Percentiles rank a stretch among this genome's conserved stretches.
Evolutionary conservation across 2,329 filamentous ascomycete genomes (phyloP).

Genomic region (Pseudogymnoascus sp.): DNA sequence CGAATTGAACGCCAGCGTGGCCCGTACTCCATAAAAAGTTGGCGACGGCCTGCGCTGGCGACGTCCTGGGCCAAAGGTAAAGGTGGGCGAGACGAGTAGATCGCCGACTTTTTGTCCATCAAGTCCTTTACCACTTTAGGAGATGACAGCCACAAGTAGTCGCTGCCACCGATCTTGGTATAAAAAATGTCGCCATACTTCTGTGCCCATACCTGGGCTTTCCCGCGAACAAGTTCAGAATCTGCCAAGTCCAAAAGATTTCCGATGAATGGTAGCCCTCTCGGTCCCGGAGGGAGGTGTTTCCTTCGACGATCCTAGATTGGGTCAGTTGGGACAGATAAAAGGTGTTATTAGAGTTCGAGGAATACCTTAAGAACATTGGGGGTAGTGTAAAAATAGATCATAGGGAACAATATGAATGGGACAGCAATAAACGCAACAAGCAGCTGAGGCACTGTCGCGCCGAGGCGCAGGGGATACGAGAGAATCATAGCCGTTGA

Average conservation of each 20-base stretch:
- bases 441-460: no score
- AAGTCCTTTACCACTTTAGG: slow-evolving; percentile 39
- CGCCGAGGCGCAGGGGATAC: no score
- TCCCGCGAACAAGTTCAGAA: slow-evolving; percentile 22
- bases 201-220: slow-evolving; percentile 32
- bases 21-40: slow-evolving; percentile 37
- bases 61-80: slow-evolving; percentile 34
- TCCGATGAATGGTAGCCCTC: slow-evolving; percentile 14
- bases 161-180: slow-evolving; percentile 37
- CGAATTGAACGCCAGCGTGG: slow-evolving; percentile 34
- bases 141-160: slow-evolving; percentile 39
- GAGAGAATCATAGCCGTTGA: no score
- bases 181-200: slow-evolving; percentile 40
- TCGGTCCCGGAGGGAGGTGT: slow-evolving; percentile 13
- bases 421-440: no score
- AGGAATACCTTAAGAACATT: no score
- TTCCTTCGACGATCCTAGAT: not conserved
- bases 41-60: slow-evolving; percentile 33
- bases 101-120: slow-evolving; percentile 33
- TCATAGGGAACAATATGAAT: no score
- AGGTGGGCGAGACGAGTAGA: slow-evolving; percentile 32
- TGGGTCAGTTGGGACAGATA: no score
- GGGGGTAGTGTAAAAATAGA: no score
- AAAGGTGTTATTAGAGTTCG: no score
- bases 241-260: slow-evolving; percentile 25